These are phyloP conservation scores for Sphenostylis stenocarpa DNA, from an alignment of 306 rosid genomes.

Conservation along the genomic window DNA sequence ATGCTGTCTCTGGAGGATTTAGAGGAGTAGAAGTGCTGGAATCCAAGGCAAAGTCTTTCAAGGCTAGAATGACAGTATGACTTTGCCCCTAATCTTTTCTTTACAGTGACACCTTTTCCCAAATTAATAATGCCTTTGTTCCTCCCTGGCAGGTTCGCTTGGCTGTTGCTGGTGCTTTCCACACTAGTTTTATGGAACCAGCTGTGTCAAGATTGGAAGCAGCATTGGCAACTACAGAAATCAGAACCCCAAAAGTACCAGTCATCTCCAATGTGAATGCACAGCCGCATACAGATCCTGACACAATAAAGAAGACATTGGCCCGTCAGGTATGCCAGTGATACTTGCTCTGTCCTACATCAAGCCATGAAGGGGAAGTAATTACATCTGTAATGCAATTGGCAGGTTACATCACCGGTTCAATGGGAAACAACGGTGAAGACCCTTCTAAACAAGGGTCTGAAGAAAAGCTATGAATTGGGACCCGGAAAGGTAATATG, in stretches of 20 bases:
- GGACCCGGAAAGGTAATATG: conserved; percentile 93
- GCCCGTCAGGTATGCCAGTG: conserved; percentile 70
- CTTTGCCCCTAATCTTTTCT: background rate
- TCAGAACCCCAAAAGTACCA: conserved; percentile 84
- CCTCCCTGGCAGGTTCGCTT: conserved; percentile 69
- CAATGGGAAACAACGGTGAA: conserved; percentile 97
- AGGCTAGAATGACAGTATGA: conserved; percentile 97
- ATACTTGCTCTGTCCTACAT: background rate
- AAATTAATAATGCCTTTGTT: conserved; percentile 24
- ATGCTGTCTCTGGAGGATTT: conserved; percentile 97
- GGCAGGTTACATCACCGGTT: conserved; percentile 95
- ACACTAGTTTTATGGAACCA: conserved; percentile 94
- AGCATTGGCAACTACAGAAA: conserved; percentile 77
- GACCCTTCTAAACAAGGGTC: conserved; percentile 75
- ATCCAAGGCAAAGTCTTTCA: conserved; percentile 96
- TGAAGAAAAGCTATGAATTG: conserved; percentile 86
- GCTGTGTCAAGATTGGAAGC: conserved; percentile 97
- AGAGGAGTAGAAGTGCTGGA: conserved; percentile 89
- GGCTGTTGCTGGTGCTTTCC: conserved; percentile 98
- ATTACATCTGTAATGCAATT: conserved; percentile 23
- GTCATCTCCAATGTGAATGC: conserved; percentile 95
- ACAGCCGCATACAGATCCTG: conserved; percentile 86
- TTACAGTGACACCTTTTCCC: conserved; percentile 7
- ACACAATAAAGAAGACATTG: conserved; percentile 76
- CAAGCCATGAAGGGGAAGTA: conserved; percentile 21